phyloP scores from a whole-genome alignment of 306 rosid species.

The Trifolium fragiferum region DNA sequence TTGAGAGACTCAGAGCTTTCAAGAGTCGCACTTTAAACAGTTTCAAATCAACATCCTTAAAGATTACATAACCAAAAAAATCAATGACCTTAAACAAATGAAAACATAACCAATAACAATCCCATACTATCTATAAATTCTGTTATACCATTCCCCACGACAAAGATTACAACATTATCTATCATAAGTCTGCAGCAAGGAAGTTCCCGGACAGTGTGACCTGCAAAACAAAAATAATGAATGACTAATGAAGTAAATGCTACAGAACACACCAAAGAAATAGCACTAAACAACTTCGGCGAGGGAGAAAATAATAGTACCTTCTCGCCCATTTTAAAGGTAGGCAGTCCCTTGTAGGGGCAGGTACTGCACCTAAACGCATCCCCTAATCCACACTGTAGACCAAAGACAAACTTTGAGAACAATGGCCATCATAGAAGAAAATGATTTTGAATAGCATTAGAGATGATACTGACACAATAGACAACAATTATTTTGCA shows the following conservation, averaged over 20 bases:
- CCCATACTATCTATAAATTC: conserved; percentile 2
- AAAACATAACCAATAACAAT: not conserved
- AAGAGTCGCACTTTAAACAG: not conserved
- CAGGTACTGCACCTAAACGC: conserved; percentile 95
- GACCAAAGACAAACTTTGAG: conserved; percentile 45
- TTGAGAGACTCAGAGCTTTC: not conserved
- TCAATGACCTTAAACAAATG: conserved; percentile 26
- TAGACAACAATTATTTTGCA: not conserved
- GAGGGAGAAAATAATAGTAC: conserved; percentile 44
- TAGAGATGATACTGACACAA: conserved; percentile 13
- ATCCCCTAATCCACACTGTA: conserved; percentile 98
- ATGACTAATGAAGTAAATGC: not conserved
- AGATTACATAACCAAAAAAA: too few relatives aligned
- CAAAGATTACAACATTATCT: conserved; percentile 10
- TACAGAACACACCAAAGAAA: conserved; percentile 4
- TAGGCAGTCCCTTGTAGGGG: conserved; percentile 95
- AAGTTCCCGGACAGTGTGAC: conserved; percentile 66
- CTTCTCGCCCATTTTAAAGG: conserved; percentile 96
- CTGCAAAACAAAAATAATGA: conserved; percentile 50
- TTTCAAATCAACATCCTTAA: conserved; percentile 30
- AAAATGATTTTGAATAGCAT: not conserved
- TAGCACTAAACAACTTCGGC: not conserved
- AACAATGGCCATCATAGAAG: conserved; percentile 18
- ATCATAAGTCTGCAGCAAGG: conserved; percentile 81
- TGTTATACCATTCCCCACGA: conserved; percentile 1